Base-by-base conservation (phyloP, 371 early-diverging fungal genomes). In the Mortierella sp. region DNA sequence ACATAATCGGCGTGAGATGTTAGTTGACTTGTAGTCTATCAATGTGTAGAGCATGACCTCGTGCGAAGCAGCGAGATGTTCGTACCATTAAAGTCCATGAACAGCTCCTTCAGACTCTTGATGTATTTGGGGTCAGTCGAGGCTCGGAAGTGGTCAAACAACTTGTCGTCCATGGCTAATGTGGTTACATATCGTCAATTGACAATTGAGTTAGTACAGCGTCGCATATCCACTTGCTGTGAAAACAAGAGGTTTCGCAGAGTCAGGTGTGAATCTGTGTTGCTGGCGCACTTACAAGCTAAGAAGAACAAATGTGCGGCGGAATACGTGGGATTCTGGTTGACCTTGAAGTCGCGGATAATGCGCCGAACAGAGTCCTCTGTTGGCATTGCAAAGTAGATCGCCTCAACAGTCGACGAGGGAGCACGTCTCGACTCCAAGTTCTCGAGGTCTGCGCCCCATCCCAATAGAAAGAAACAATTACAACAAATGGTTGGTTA, bases 301-400 rank as follows among this genome's bases (percentile, higher is more conserved):
- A 86, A 70, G 54, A 86, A 86, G 78, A 81, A 86, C 69, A 86
- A 74, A 72, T 86, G 86, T 37, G 73, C 86, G 34, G 86, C 86
- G 48, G 86, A 67, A 75, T 86, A 86, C 69, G 80, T 79, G 64
- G 86, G 73, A 43, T 70, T 72, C 53, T 54, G 79, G 50, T 79
- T 79, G 26, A 54, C 72, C 77, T 79, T 81, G 70, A 86, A 86
- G 54, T 86, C 86, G n/a, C 86, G 82, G 57, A 86, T 86, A 64
- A 86, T 81, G n/a, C 86, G 82, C 61, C 86, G 86, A 69, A 98
- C 90, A 34, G 95, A 94, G 57, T 95, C 94, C 50, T 92, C 90
- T 2, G 95, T 94, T n/a, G 98, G 97, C 44, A 95, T 91, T 74
- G 98, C 89, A 80, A 98, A 94, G 88, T 99, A 98, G 73, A 99